phyloP scores from a whole-genome alignment of 805 yeast genomes.

The Wickerhamiella brachini region DNA sequence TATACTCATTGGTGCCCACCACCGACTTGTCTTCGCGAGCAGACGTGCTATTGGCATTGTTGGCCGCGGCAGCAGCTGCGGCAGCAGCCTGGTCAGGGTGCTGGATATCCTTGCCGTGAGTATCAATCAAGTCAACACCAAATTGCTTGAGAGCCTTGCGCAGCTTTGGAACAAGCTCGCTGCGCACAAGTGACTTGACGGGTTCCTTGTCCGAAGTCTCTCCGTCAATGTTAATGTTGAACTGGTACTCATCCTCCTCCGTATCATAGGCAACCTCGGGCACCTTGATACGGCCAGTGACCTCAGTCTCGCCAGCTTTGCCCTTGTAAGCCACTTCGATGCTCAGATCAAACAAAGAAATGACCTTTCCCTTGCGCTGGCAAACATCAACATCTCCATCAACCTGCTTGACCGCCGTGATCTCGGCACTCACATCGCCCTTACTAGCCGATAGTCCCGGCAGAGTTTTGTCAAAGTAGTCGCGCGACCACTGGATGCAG shows the following conservation, averaged over 20 bases:
- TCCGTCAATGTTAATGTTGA: constrained; percentile 51
- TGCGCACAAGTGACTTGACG: constrained; percentile 40
- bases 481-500: constrained; percentile 81
- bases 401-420: constrained; percentile 39
- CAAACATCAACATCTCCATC: constrained; percentile 97
- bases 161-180: constrained; percentile 53
- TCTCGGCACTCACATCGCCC: constrained; percentile 24
- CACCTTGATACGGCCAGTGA: constrained; percentile 57
- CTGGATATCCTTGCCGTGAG: constrained; percentile 79
- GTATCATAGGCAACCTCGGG: constrained; percentile 95
- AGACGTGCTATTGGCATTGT: constrained; percentile 14
- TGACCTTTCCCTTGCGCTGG: constrained; percentile 93
- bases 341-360: constrained; percentile 74
- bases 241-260: constrained; percentile 73
- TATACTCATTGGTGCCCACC: constrained; percentile 38
- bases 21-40: constrained; percentile 2
- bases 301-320: constrained; percentile 23
- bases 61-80: constrained; percentile 8
- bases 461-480: constrained; percentile 54
- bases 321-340: constrained; percentile 50
- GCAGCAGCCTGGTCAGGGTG: constrained; percentile 33
- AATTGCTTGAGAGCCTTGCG: constrained; percentile 47
- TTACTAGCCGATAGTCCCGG: constrained; percentile 33
- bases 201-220: constrained; percentile 33
- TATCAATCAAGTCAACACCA: constrained; percentile 61